These are phyloP conservation scores for Aspergillus leporis DNA, from an alignment of 495 filamentous ascomycete genomes.

Conservation along the genomic window DNA sequence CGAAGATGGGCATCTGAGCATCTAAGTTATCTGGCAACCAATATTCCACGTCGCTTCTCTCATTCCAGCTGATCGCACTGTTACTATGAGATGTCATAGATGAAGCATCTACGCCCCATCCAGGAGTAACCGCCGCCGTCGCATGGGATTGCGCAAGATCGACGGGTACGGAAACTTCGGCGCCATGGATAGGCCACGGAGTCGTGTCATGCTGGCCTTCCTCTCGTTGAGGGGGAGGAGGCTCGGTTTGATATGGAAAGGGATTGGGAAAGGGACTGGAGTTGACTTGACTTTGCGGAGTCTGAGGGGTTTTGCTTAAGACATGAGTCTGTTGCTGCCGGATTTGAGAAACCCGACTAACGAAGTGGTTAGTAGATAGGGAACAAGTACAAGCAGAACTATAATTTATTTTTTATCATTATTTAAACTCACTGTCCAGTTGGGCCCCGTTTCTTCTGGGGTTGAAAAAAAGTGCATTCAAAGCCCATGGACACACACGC, in stretches of 20 bases:
- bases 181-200: conserved; percentile 23
- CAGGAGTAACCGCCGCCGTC: conserved; percentile 20
- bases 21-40: conserved; percentile 44
- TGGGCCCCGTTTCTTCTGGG: conserved; percentile 46
- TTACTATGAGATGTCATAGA: conserved; percentile 27
- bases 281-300: conserved; percentile 4
- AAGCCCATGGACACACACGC: conserved; percentile 42
- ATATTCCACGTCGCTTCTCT: conserved; percentile 37
- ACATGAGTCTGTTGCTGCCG: conserved; percentile 39
- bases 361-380: not conserved
- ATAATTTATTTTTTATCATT: not conserved
- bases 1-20: conserved; percentile 37
- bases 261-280: conserved; percentile 16
- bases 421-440: conserved; percentile 45
- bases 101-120: conserved; percentile 26
- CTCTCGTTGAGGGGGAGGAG: conserved; percentile 17
- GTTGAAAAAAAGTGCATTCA: conserved; percentile 47
- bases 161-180: conserved; percentile 25
- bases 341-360: conserved; percentile 44
- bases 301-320: conserved; percentile 16
- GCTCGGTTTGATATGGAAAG: conserved; percentile 13
- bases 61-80: conserved; percentile 32
- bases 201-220: conserved; percentile 22
- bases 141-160: conserved; percentile 25
- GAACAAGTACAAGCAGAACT: not conserved